Percentiles rank a stretch among this genome's conserved stretches.
These are phyloP conservation scores for Fusarium sp. DNA, from an alignment of 2,329 filamentous ascomycete species.

Conservation along the genomic window DNA sequence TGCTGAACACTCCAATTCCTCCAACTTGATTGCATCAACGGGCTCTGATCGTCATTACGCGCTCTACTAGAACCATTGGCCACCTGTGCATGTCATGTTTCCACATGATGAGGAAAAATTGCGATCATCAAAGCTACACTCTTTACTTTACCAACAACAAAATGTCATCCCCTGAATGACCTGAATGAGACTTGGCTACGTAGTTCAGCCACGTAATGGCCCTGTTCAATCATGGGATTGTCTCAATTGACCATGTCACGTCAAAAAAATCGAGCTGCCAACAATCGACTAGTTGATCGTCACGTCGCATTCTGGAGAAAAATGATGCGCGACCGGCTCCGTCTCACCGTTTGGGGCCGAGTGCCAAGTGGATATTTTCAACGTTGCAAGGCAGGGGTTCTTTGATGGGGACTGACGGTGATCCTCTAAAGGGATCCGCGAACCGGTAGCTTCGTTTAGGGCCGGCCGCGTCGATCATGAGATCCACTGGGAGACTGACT, in stretches of 20 bases:
- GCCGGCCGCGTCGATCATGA: not conserved
- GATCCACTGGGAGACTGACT: not conserved
- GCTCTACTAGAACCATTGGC: not conserved
- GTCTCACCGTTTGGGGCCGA: not conserved
- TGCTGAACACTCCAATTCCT: not conserved
- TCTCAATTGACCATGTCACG: not conserved
- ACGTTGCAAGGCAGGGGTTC: not conserved
- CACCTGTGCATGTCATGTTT: not conserved
- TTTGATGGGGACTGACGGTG: conserved; percentile 12
- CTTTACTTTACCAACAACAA: not conserved
- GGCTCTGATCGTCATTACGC: not conserved
- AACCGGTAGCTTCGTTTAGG: not conserved
- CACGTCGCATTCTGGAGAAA: not conserved
- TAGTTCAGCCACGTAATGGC: not conserved
- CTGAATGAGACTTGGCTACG: not conserved
- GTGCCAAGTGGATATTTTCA: not conserved
- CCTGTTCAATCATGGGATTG: not conserved
- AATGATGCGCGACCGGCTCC: not conserved
- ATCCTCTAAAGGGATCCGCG: conserved; percentile 21
- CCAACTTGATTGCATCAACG: not conserved
- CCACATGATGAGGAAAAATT: not conserved
- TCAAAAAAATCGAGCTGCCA: not conserved
- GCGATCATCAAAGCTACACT: not conserved
- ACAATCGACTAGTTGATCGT: not conserved
- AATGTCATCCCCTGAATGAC: not conserved